Base-by-base conservation (phyloP, 441 rosid species). In the Populus trichocarpa region DNA sequence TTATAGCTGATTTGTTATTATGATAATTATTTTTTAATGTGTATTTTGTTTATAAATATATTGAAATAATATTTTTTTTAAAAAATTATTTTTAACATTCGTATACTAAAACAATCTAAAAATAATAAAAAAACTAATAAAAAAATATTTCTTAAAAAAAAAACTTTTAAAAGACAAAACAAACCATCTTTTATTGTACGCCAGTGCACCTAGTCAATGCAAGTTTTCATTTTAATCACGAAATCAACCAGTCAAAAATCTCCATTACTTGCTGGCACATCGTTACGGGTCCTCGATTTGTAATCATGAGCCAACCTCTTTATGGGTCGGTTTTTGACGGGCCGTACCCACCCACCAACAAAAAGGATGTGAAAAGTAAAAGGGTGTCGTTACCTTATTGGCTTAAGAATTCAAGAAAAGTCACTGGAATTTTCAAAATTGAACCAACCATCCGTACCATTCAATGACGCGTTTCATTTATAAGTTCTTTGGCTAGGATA, bases 401-500 rank as follows among this genome's bases (percentile, higher is more conserved):
- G 33, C 74, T 28, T 16, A 30, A 2, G 32, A 2, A 0, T 1
- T 9, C 28, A 38, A 3, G 36, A 8, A 9, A 75, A 72, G 78
- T 78, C 78, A 72, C 69, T 70, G 63, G 28, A 38, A 73, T 18
- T 36, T 74, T 74, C 35, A 14, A 10, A 18, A 30, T 26, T 20
- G 57, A 72, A 9, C 65, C 20, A 72, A 4, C 65, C 57, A 46
- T 46, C 57, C 57, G 57, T 46, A 46, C 57, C 57, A 46, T 13
- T 13, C 6, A 14, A 46, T 46, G 16, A 46, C 57, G 20, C 57
- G 72, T 35, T 69, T 33, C 26, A 8, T 69, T 32, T 12, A 33
- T 33, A 6, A 33, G 36, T 33, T 33, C 7, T 0, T 1, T 33
- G 36, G 36, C 36, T 33, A 33, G 8, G 36, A 33, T 33, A 33